Base-by-base conservation (phyloP, 257 asterid species). In the Eustoma russellianum region DNA sequence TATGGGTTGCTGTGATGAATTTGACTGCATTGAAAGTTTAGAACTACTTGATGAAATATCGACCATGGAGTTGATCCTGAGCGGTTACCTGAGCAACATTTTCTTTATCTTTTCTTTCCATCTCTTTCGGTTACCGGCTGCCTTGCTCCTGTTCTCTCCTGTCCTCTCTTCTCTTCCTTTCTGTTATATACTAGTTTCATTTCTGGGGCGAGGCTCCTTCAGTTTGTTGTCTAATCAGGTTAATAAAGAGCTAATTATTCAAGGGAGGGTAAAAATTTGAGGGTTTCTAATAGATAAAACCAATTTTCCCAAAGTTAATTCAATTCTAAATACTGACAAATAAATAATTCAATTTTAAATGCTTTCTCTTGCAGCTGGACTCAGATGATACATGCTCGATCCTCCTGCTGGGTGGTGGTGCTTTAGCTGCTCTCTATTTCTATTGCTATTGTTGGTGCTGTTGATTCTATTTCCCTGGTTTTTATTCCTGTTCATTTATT, bases 401-500 rank as follows among this genome's bases (percentile, higher is more conserved):
- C 65, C 59, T 83, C 18, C 70, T 71, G 19, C 59, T 75, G 30
- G 94, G 89, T 11, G 79, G 83, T 70, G 85, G 79, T 10, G 75
- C 77, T 28, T 70, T 76, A 35, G 59, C 70, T 38, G 79, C 83
- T 35, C 75, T 88, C 38, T 85, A 88, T 82, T 50, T 88, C 78
- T 13, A 66, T 64, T 52, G 78, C 95, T 14, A 57, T 88, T 17
- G 70, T 88, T 50, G 77, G 82, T 55, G 95, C 95, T 52, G 68
- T 88, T 18, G 92, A 88, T 64, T 83, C 94, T 44, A 72, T 88
- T 50, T 94, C 97, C 13, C 24, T 88, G 87, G 97, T 88, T 48
- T 34, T 82, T 48, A 40, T 18, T 51, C n/a, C 50, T 19, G 16
- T 35, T 62, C 13, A 5, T 41, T 28, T 6, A 24, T 2, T 16